Percentiles rank a stretch among this genome's conserved stretches.
phyloP scores from a whole-genome alignment of 2,329 filamentous ascomycete genomes.

The Chaetomiaceae sp. region DNA sequence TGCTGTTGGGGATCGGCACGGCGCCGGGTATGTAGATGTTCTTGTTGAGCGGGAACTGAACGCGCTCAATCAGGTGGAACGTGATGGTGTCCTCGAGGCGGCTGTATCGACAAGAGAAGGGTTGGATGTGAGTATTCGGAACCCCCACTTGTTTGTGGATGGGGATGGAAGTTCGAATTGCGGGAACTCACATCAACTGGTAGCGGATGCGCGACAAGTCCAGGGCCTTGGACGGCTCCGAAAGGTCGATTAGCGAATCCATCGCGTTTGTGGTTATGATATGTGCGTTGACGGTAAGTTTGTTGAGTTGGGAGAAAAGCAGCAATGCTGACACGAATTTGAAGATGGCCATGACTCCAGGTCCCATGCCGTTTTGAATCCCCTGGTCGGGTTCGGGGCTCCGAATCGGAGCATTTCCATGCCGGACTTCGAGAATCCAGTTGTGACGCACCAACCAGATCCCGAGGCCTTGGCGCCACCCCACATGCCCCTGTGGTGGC shows the following conservation, averaged over 20 bases:
- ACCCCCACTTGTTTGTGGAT: neutral
- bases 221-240: conserved; percentile 76
- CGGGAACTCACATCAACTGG: conserved; percentile 75
- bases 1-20: conserved; percentile 68
- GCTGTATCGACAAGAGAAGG: conserved; percentile 50
- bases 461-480: neutral
- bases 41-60: conserved; percentile 91
- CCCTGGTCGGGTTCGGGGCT: neutral
- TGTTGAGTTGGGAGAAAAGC: neutral
- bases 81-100: conserved; percentile 97
- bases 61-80: conserved; percentile 92
- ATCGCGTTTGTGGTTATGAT: conserved; percentile 44
- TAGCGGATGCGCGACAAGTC: conserved; percentile 90
- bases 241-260: conserved; percentile 87
- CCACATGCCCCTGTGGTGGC: neutral
- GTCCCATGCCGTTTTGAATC: neutral
- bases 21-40: conserved; percentile 80
- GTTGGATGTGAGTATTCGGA: conserved; percentile 8
- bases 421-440: neutral
- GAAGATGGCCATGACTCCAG: neutral
- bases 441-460: conserved; percentile 7
- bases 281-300: neutral
- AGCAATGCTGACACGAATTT: neutral
- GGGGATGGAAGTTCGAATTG: neutral
- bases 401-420: neutral